These are phyloP conservation scores for Isabelozyma rhagii DNA, from an alignment of 805 yeast species.

Conservation along the genomic window DNA sequence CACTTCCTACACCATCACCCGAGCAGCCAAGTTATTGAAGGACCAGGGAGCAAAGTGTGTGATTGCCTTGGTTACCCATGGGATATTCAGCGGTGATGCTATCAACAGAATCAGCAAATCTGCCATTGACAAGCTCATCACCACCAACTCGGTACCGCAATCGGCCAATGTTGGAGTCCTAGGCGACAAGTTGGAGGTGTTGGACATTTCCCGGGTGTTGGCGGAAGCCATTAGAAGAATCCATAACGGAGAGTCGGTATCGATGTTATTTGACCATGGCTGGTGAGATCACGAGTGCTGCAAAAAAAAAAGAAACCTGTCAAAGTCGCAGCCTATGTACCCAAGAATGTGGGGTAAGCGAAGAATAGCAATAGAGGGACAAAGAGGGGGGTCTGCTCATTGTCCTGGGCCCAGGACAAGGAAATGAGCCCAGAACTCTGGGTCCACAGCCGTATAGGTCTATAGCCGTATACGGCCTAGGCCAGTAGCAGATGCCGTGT, in stretches of 20 bases:
- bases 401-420: no score
- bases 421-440: no score
- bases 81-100: conserved; percentile 91
- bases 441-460: no score
- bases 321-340: background rate
- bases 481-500: no score
- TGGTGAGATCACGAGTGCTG: conserved; percentile 32
- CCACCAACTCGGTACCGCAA: conserved; percentile 93
- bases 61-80: conserved; percentile 88
- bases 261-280: conserved; percentile 87
- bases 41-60: conserved; percentile 90
- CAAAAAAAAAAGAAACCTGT: background rate
- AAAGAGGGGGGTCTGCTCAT: no score
- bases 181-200: conserved; percentile 62
- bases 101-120: conserved; percentile 62
- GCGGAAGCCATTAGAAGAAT: conserved; percentile 96
- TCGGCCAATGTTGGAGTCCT: conserved; percentile 44
- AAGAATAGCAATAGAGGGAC: no score
- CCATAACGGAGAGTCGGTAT: conserved; percentile 94
- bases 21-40: conserved; percentile 89
- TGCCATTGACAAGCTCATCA: conserved; percentile 77
- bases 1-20: conserved; percentile 84
- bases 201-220: conserved; percentile 84
- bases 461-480: no score
- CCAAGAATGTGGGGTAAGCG: background rate